Percentiles rank a stretch among this genome's conserved stretches.
Conservation (phyloP, 2,329 filamentous ascomycete genomes). For the Exutisphaerella laricina region DNA sequence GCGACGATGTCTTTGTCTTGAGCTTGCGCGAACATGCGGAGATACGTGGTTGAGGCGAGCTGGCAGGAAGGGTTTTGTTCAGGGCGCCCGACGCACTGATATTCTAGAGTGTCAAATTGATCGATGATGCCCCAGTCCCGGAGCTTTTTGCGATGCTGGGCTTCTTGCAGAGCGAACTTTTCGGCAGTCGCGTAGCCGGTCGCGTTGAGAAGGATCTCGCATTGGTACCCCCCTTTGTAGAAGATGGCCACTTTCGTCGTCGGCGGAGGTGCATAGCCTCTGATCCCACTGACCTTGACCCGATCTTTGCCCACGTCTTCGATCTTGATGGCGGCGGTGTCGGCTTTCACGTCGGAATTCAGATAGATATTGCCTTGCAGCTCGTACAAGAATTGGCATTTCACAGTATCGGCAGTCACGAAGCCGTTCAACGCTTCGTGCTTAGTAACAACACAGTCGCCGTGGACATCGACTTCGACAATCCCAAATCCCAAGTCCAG, state of each 20-base stretch:
- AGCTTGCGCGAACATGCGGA: constrained; percentile 18
- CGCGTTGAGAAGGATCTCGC: constrained; percentile 34
- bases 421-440: constrained; percentile 2
- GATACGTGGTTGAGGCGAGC: constrained; percentile 31
- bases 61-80: constrained; percentile 36
- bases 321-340: neutral
- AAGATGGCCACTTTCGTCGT: constrained; percentile 9
- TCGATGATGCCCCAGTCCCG: constrained; percentile 15
- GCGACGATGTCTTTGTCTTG: constrained; percentile 18
- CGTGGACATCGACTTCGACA: constrained; percentile 28
- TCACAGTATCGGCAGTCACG: neutral
- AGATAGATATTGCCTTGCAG: constrained; percentile 45
- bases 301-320: neutral
- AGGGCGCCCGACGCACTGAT: constrained; percentile 27
- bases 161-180: constrained; percentile 30
- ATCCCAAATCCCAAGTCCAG: constrained; percentile 30
- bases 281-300: neutral
- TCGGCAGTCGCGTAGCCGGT: neutral
- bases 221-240: constrained; percentile 20
- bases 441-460: constrained; percentile 33
- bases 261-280: neutral
- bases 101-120: constrained; percentile 30
- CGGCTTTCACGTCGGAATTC: constrained; percentile 31
- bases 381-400: constrained; percentile 33
- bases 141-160: neutral